phyloP scores from a whole-genome alignment of 768 basidiomycete species.

The Trametes gibbosa region DNA sequence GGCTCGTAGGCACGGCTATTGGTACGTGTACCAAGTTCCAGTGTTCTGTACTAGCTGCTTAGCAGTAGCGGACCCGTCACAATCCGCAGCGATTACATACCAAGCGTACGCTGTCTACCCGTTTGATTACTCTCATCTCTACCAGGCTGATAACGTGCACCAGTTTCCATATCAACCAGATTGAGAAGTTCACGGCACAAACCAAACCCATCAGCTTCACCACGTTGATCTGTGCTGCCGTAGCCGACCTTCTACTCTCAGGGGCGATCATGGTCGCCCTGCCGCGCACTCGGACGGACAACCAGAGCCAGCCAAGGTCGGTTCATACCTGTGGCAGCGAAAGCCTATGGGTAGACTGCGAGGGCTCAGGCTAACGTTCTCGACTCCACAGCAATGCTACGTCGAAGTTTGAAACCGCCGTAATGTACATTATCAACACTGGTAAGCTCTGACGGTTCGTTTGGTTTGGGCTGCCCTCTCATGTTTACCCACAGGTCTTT shows the following conservation, averaged over 20 bases:
- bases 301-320: neutral
- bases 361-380: too few relatives aligned
- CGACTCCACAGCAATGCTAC: neutral
- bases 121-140: neutral
- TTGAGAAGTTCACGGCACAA: neutral
- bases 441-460: neutral
- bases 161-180: neutral
- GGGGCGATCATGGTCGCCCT: neutral
- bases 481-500: neutral
- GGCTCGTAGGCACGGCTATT: neutral
- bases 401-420: neutral
- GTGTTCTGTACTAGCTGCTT: neutral
- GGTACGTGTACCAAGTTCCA: neutral
- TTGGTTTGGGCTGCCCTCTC: neutral
- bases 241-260: neutral
- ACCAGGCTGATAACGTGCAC: neutral
- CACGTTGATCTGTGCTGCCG: neutral
- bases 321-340: neutral
- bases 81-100: neutral
- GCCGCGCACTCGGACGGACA: neutral
- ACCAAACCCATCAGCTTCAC: neutral
- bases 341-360: neutral
- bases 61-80: neutral
- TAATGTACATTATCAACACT: neutral
- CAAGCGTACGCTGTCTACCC: neutral